Evolutionary conservation across 257 asterid species (phyloP).

Genomic region (Forsythia viridissima): DNA sequence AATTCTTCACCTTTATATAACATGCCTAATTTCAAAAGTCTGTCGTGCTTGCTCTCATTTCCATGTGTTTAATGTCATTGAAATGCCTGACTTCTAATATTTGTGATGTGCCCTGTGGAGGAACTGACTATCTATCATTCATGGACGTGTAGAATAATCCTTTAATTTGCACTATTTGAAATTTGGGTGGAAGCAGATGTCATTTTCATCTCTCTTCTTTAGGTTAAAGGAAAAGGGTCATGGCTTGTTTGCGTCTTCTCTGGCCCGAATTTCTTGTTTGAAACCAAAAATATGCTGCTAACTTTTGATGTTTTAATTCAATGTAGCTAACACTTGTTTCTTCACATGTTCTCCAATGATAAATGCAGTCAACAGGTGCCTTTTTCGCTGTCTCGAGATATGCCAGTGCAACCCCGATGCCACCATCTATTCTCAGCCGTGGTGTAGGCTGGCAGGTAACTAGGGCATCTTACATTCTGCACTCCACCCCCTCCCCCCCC

Average conservation of each 20-base stretch:
- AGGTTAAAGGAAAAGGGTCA: not conserved
- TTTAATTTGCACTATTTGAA: no score
- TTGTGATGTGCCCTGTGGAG: not conserved
- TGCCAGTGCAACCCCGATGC: slow-evolving; percentile 40
- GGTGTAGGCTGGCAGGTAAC: slow-evolving; percentile 32
- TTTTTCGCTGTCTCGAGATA: slow-evolving; percentile 38
- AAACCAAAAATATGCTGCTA: not conserved
- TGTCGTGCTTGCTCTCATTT: not conserved
- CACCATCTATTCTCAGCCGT: slow-evolving; percentile 41
- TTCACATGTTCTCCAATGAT: not conserved
- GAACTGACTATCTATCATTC: not conserved
- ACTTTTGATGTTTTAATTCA: not conserved
- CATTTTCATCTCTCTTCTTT: not conserved
- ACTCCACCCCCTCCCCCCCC: not conserved
- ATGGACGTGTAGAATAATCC: not conserved
- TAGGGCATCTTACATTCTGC: not conserved
- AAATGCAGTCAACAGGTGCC: slow-evolving; percentile 42
- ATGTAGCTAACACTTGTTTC: not conserved
- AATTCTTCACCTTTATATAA: not conserved
- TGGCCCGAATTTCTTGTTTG: not conserved
- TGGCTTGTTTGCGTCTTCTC: not conserved
- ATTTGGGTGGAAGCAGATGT: not conserved
- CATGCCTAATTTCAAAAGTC: not conserved
- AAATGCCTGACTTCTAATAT: not conserved
- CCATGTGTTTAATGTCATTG: not conserved